Evolutionary conservation across 179 eudicot species (phyloP).

Genomic region (Drosera spatulata): DNA sequence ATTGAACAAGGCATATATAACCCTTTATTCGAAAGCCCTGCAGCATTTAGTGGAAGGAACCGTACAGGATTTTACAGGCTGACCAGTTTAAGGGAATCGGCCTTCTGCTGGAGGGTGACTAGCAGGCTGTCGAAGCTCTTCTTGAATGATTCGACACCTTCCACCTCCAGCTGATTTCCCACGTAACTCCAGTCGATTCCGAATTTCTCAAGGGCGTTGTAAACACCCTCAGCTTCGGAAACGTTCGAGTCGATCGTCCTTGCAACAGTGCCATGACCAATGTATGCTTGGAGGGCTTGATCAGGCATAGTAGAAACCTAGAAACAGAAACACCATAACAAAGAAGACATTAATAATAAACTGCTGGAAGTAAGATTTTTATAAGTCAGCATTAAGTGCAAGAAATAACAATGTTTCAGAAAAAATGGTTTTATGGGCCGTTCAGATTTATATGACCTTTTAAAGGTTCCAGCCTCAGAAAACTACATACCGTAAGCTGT

Average conservation of each 20-base stretch:
- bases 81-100: conserved; percentile 60
- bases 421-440: no score
- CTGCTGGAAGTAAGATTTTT: not conserved
- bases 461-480: no score
- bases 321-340: not conserved
- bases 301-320: conserved; percentile 99
- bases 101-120: conserved; percentile 74
- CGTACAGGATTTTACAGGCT: conserved; percentile 23
- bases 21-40: conserved; percentile 12
- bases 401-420: not conserved
- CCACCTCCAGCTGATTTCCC: conserved; percentile 78
- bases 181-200: conserved; percentile 87
- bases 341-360: not conserved
- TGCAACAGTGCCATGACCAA: conserved; percentile 74
- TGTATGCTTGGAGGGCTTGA: conserved; percentile 84
- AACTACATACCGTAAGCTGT: no score
- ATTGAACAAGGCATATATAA: not conserved
- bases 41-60: no score
- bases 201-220: conserved; percentile 82
- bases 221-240: conserved; percentile 85
- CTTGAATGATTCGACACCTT: conserved; percentile 93
- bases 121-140: conserved; percentile 84
- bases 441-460: no score
- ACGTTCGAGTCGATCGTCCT: conserved; percentile 85
- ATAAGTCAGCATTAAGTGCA: not conserved